These are phyloP conservation scores for Entophlyctis luteolus DNA, from an alignment of 192 early-diverging fungal species.

Conservation along the genomic window DNA sequence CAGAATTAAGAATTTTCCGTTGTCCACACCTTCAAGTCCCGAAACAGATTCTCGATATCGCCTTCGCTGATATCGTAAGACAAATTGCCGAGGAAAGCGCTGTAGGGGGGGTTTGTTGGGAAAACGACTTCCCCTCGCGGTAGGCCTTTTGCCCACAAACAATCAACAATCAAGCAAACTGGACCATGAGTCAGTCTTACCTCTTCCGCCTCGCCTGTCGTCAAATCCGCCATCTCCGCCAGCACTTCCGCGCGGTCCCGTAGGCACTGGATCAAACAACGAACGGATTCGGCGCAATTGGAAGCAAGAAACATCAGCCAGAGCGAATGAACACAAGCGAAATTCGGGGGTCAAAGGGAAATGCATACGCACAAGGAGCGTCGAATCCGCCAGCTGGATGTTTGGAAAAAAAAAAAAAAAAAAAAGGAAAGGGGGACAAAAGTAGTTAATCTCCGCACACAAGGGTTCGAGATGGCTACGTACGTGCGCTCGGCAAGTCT, in stretches of 20 bases:
- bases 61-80: conserved; percentile 76
- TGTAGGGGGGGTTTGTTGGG: conserved; percentile 87
- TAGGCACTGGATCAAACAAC: background rate
- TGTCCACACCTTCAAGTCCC: conserved; percentile 55
- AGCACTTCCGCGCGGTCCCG: background rate
- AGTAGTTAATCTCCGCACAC: background rate
- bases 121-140: conserved; percentile 35
- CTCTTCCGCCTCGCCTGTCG: background rate
- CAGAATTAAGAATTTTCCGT: background rate
- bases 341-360: background rate
- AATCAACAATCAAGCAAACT: background rate
- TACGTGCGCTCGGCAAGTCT: conserved; percentile 85
- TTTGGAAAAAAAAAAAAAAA: background rate
- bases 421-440: too few relatives aligned
- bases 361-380: background rate
- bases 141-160: too few relatives aligned
- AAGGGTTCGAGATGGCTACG: background rate
- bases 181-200: background rate
- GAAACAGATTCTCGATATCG: conserved; percentile 72
- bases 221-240: background rate
- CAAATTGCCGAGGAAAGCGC: conserved; percentile 86
- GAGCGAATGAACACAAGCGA: background rate
- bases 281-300: background rate
- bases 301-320: background rate
- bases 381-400: background rate